Evolutionary conservation across 2,329 filamentous ascomycete genomes (phyloP), one percentile per base, ranked within the genome.

Genomic region (Ophiostoma quercus): DNA sequence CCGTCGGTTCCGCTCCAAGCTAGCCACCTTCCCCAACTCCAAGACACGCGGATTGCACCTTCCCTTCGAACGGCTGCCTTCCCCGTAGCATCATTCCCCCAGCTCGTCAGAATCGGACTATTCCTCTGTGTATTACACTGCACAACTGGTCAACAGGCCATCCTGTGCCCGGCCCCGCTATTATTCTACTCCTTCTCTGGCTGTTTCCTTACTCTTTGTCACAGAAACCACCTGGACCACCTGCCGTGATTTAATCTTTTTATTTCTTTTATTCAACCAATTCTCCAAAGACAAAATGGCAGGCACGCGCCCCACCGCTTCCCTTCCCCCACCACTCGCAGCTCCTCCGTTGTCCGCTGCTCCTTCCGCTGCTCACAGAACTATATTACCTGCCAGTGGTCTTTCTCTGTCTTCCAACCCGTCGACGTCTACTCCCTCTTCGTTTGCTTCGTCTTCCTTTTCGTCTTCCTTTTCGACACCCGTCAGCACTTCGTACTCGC

Each of bases 291-390:
- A 22, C 63, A 47, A 66, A 66, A 72, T 72, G 71, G 22, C 67
- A 41, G 32, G 29, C 19, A 39, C 54, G 3, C 68, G 71, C 69
- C 69, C 72, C 72, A 71, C 72, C 68, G 69, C 71, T 69, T 60
- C 67, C 70, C 16, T 67, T 47, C 41, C 32, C 71, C 67, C 68
- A 68, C 72, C 70, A 70, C 67, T 41, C n/a, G 34, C 63, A 57
- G 22, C 22, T 29, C 19, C 69, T 65, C 51, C 60, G 29, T 67
- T 66, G 51, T 54, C 37, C 66, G 65, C 66, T 66, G 69, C 67
- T 57, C 47, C 69, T 72, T 62, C 69, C 51, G 66, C 67, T 65
- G 62, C 57, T 62, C 9, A n/a, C 19, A 25, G 7, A 12, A 39
- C 32, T 39, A 65, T 65, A 34, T 65, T 39, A 39, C 57, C 57